Percentiles rank a stretch among this genome's conserved stretches.
Evolutionary conservation across 495 filamentous ascomycete species (phyloP).

Genomic region (Penicillium riverlandense): DNA sequence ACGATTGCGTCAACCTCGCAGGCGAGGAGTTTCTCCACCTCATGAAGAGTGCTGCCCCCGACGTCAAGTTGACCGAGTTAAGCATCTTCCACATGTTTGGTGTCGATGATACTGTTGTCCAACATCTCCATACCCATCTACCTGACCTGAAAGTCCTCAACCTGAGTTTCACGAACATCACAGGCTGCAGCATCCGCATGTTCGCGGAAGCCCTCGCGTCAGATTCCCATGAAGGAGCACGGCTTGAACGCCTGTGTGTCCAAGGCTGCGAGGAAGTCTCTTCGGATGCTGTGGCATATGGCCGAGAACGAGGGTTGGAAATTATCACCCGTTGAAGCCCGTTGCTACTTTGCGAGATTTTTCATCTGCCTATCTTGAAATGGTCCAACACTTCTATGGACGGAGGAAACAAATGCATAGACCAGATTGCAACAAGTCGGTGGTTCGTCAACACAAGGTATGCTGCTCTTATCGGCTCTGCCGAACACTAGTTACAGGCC

Average conservation of each 20-base stretch:
- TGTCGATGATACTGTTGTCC: constrained; percentile 15
- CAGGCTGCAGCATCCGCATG: constrained; percentile 26
- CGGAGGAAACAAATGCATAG: no score
- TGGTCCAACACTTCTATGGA: no score
- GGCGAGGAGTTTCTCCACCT: constrained; percentile 1
- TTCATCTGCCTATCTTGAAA: no score
- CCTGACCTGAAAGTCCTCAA: constrained; percentile 22
- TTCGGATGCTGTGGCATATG: constrained; percentile 31
- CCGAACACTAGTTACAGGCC: no score
- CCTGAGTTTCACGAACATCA: constrained; percentile 28
- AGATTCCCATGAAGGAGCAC: background rate
- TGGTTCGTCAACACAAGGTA: no score
- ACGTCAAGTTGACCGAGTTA: constrained; percentile 19
- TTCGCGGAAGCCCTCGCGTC: constrained; percentile 16
- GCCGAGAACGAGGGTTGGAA: background rate
- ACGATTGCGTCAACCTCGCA: constrained; percentile 17
- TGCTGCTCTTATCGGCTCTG: no score
- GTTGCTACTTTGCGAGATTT: no score
- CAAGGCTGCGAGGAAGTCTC: constrained; percentile 27
- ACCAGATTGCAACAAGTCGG: no score
- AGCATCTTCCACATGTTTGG: constrained; percentile 16
- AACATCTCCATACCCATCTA: constrained; percentile 7
- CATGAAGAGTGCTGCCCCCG: constrained; percentile 2
- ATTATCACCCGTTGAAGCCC: no score
- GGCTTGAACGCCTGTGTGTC: constrained; percentile 19